A percentile compares a stretch with the other conserved stretches of the same genome.
Evolutionary conservation across 106 monocot species (phyloP).

Genomic region (Agapanthus africanus): DNA sequence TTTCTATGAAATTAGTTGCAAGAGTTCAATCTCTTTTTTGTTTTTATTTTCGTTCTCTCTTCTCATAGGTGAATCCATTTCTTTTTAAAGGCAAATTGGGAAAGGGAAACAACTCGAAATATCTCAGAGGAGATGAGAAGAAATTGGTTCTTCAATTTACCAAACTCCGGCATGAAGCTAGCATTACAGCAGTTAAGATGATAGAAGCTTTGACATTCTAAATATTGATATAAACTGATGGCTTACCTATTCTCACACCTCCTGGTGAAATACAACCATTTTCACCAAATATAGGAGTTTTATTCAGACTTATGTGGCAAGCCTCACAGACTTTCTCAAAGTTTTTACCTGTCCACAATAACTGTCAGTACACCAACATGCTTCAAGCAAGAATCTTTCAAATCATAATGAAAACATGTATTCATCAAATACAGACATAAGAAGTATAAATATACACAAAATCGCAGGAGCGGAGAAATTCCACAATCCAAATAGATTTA

Average conservation of each 20-base stretch:
- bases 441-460: not conserved
- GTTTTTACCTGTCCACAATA: slow-evolving; percentile 49
- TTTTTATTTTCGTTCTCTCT: too few relatives aligned
- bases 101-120: not conserved
- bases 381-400: not conserved
- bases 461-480: not conserved
- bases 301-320: slow-evolving; percentile 88
- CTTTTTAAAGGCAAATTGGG: not conserved
- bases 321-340: slow-evolving; percentile 97
- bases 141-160: not conserved
- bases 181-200: not conserved
- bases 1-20: not conserved
- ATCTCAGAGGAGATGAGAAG: not conserved
- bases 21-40: not conserved
- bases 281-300: slow-evolving; percentile 87
- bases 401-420: not conserved
- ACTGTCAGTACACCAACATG: not conserved
- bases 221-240: not conserved
- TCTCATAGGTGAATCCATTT: too few relatives aligned
- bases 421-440: not conserved
- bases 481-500: not conserved
- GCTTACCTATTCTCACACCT: slow-evolving; percentile 82
- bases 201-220: not conserved
- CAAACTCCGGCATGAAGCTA: not conserved
- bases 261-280: slow-evolving; percentile 82